A percentile compares a stretch with the other conserved stretches of the same genome.
Evolutionary conservation across 345 rosid species (phyloP).

Genomic region (Barbarea vulgaris): DNA sequence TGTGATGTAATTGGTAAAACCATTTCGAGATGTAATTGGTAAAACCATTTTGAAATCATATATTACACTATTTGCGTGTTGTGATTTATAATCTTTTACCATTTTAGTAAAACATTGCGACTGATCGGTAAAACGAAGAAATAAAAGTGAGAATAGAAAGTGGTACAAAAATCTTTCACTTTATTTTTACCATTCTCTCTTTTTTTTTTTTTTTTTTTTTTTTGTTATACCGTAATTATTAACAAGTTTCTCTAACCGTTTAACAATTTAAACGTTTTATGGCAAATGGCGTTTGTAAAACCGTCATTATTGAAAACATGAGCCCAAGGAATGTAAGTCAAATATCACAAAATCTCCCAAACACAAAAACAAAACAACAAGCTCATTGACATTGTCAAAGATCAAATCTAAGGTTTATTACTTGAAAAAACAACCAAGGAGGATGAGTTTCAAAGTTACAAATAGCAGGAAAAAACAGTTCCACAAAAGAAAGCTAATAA

Average conservation of each 20-base stretch:
- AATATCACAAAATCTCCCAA: slow-evolving; percentile 20
- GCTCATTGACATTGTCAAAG: slow-evolving; percentile 28
- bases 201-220: too few species aligned
- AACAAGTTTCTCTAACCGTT: neutral
- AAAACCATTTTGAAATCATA: too few species aligned
- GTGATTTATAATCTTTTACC: too few species aligned
- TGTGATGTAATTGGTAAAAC: too few species aligned
- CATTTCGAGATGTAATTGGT: too few species aligned
- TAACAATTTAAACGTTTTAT: neutral
- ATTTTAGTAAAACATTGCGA: too few species aligned
- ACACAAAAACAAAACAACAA: slow-evolving; percentile 25
- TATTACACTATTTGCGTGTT: too few species aligned
- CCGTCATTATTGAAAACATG: neutral
- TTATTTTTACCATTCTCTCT: neutral
- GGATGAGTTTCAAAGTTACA: slow-evolving; percentile 21
- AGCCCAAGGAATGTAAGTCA: slow-evolving; percentile 17
- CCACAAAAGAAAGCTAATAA: slow-evolving; percentile 24
- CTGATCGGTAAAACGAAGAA: too few species aligned
- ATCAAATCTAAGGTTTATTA: slow-evolving; percentile 16
- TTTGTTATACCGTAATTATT: too few species aligned
- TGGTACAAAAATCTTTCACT: too few species aligned
- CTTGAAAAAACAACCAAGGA: slow-evolving; percentile 3
- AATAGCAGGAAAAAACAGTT: neutral
- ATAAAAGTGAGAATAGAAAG: too few species aligned
- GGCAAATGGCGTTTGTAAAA: neutral